Percentiles rank a stretch among this genome's conserved stretches.
These are phyloP conservation scores for Scheffersomyces stambukii DNA, from an alignment of 1,139 yeast species.

Conservation along the genomic window DNA sequence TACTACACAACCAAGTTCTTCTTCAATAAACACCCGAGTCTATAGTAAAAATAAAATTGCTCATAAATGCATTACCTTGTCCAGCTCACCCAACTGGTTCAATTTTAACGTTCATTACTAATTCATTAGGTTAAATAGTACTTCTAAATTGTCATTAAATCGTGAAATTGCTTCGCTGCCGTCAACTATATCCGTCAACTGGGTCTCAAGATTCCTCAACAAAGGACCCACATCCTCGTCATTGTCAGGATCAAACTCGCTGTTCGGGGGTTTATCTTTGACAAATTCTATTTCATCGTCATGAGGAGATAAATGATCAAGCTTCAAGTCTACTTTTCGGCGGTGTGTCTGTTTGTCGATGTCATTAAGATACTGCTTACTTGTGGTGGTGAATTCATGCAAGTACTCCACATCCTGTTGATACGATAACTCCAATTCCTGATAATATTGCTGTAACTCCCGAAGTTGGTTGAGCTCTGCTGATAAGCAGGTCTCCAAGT, in stretches of 20 bases:
- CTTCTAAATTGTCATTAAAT: constrained; percentile 26
- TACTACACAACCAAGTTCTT: too few relatives aligned
- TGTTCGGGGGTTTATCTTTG: constrained; percentile 1
- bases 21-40: too few relatives aligned
- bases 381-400: constrained; percentile 22
- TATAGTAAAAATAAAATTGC: too few relatives aligned
- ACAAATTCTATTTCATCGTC: constrained; percentile 3
- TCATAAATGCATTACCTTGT: too few relatives aligned
- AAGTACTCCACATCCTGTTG: constrained; percentile 33
- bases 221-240: constrained; percentile 22
- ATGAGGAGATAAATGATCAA: constrained; percentile 6
- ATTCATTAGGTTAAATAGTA: constrained; percentile 23
- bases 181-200: constrained; percentile 14
- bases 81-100: too few relatives aligned
- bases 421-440: constrained; percentile 19
- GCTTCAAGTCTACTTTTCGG: constrained; percentile 7
- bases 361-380: constrained; percentile 9
- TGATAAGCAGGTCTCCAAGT: constrained; percentile 36
- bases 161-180: constrained; percentile 15
- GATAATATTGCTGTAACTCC: constrained; percentile 27
- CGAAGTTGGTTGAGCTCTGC: constrained; percentile 39
- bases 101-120: constrained; percentile 12
- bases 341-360: constrained; percentile 10
- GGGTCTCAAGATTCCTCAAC: constrained; percentile 15
- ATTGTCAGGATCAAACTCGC: constrained; percentile 20